These are phyloP conservation scores for Candida cerambycidarum DNA, from an alignment of 805 yeast genomes.

Conservation along the genomic window DNA sequence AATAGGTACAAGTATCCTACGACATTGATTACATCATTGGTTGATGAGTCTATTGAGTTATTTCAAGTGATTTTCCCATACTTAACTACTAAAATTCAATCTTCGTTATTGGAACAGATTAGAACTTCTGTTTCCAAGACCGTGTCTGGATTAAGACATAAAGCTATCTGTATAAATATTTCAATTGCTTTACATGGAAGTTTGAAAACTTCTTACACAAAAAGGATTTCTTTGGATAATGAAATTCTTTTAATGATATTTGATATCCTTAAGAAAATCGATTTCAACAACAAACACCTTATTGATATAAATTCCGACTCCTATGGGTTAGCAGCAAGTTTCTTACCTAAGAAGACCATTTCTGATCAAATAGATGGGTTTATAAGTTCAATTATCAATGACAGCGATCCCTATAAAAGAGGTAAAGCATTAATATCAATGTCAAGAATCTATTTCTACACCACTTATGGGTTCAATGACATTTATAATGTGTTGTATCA, in stretches of 20 bases:
- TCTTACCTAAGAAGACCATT: constrained; percentile 18
- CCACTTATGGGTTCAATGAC: constrained; percentile 32
- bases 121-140: constrained; percentile 47
- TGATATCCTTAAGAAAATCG: constrained; percentile 50
- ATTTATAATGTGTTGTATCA: constrained; percentile 59
- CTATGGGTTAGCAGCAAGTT: constrained; percentile 48
- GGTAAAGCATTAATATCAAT: constrained; percentile 34
- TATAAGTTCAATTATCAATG: constrained; percentile 66
- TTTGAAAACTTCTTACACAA: constrained; percentile 23
- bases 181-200: constrained; percentile 63
- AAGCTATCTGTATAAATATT: constrained; percentile 60
- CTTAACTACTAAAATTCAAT: constrained; percentile 76
- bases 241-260: constrained; percentile 44
- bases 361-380: constrained; percentile 26
- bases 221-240: constrained; percentile 22
- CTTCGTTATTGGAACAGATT: constrained; percentile 81
- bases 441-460: constrained; percentile 27
- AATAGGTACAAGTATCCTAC: constrained; percentile 23
- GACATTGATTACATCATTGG: constrained; percentile 38
- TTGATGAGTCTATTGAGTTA: constrained; percentile 79
- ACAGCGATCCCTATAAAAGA: constrained; percentile 62
- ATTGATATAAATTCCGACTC: constrained; percentile 54
- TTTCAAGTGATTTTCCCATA: constrained; percentile 70
- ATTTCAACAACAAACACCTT: constrained; percentile 38
- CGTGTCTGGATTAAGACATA: constrained; percentile 30